A percentile compares a stretch with the other conserved stretches of the same genome.
Evolutionary conservation across 2,329 filamentous ascomycete genomes (phyloP).

Genomic region (Sphaerulina populicola): DNA sequence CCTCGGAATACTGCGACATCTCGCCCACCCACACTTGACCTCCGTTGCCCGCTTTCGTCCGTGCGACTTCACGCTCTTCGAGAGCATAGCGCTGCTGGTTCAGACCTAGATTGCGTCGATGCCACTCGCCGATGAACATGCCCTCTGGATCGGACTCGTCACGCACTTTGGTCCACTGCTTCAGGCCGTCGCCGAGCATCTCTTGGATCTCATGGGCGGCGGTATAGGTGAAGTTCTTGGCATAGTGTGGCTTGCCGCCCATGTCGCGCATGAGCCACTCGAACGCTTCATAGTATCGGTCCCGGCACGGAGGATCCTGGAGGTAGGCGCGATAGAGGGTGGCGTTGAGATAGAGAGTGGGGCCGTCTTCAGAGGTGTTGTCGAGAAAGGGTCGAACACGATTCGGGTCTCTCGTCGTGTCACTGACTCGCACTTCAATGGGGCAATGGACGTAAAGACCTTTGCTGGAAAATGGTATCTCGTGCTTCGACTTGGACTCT

Average conservation of each 20-base stretch:
- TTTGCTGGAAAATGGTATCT: constrained; percentile 72
- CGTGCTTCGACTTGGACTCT: constrained; percentile 56
- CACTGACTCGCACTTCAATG: constrained; percentile 78
- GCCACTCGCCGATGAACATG: constrained; percentile 88
- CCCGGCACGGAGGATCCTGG: constrained; percentile 64
- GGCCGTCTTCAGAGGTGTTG: constrained; percentile 57
- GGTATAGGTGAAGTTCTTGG: constrained; percentile 71
- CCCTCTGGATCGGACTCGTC: constrained; percentile 67
- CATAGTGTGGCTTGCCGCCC: constrained; percentile 79
- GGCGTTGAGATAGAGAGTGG: constrained; percentile 81
- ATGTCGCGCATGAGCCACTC: constrained; percentile 85
- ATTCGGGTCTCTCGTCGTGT: constrained; percentile 49
- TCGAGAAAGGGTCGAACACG: constrained; percentile 59
- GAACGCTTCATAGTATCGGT: constrained; percentile 78
- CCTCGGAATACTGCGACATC: constrained; percentile 3
- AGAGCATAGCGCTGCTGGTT: constrained; percentile 31
- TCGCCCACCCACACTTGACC: constrained; percentile 36
- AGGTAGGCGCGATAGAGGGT: constrained; percentile 79
- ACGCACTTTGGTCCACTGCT: constrained; percentile 59
- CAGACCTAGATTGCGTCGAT: constrained; percentile 58
- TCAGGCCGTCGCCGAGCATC: constrained; percentile 62
- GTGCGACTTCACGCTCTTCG: constrained; percentile 38
- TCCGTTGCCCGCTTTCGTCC: constrained; percentile 35
- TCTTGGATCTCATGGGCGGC: constrained; percentile 52
- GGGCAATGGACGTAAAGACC: constrained; percentile 81